Percentiles rank a stretch among this genome's conserved stretches.
phyloP scores from a whole-genome alignment of 805 yeast genomes.

The Saccharomycopsis vini region DNA sequence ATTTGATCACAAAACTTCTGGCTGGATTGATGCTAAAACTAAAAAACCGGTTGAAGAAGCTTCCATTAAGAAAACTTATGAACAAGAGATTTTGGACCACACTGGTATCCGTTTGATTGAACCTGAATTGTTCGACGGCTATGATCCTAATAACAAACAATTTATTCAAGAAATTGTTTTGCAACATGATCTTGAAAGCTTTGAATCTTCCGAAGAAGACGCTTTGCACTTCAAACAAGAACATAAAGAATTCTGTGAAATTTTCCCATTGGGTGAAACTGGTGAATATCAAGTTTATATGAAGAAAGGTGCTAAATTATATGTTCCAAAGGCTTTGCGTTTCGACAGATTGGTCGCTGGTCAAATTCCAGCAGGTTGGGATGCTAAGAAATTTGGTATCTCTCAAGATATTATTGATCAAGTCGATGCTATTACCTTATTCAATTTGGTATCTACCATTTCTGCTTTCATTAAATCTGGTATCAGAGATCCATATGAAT shows the following conservation, averaged over 20 bases:
- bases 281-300: constrained; percentile 89
- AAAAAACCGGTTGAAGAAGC: constrained; percentile 88
- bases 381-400: constrained; percentile 90
- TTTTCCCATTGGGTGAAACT: constrained; percentile 76
- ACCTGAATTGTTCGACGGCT: constrained; percentile 89
- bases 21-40: constrained; percentile 97
- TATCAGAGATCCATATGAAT: constrained; percentile 96
- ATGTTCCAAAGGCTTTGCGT: constrained; percentile 62
- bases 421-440: constrained; percentile 94
- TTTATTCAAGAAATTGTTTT: constrained; percentile 92
- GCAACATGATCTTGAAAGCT: constrained; percentile 94
- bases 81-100: constrained; percentile 79
- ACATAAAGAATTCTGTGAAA: constrained; percentile 91
- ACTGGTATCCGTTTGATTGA: constrained; percentile 95
- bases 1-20: constrained; percentile 68
- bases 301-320: constrained; percentile 86
- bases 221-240: constrained; percentile 90
- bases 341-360: constrained; percentile 26
- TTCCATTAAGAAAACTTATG: constrained; percentile 88
- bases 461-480: constrained; percentile 93
- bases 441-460: constrained; percentile 84
- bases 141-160: constrained; percentile 89
- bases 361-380: constrained; percentile 98
- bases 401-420: constrained; percentile 86
- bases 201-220: constrained; percentile 89